phyloP scores from a whole-genome alignment of 495 filamentous ascomycete species.

The Bacidia gigantensis region DNA sequence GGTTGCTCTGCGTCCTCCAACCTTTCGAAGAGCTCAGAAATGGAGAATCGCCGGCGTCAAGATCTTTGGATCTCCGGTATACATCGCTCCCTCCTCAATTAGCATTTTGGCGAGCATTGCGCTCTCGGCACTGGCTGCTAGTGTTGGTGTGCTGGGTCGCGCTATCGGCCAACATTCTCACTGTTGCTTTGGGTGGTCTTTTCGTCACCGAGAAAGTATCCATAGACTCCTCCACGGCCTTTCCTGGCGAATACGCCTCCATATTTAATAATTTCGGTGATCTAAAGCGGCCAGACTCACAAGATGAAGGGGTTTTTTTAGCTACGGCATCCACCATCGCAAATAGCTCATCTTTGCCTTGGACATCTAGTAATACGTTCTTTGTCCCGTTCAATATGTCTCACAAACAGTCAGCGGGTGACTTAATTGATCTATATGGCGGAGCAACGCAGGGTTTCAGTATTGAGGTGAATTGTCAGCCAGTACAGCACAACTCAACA shows the following conservation, averaged over 20 bases:
- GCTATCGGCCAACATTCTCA: conserved; percentile 7
- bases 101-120: conserved; percentile 24
- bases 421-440: not conserved
- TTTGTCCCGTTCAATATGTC: conserved; percentile 25
- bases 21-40: conserved; percentile 29
- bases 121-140: conserved; percentile 25
- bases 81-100: conserved; percentile 33
- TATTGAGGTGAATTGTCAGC: conserved; percentile 9
- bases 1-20: conserved; percentile 29
- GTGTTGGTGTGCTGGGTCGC: conserved; percentile 24
- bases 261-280: not conserved
- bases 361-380: conserved; percentile 21
- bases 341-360: conserved; percentile 21
- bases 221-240: not conserved
- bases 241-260: conserved; percentile 4
- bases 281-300: not conserved
- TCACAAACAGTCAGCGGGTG: not conserved
- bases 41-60: conserved; percentile 18
- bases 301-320: conserved; percentile 5
- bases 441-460: conserved; percentile 19
- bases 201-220: not conserved
- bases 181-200: not conserved
- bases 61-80: conserved; percentile 27
- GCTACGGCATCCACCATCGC: conserved; percentile 24
- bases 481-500: not conserved